Percentiles rank a stretch among this genome's conserved stretches.
phyloP scores from a whole-genome alignment of 1,139 yeast species.

The Sugiyamaella pinicola region DNA sequence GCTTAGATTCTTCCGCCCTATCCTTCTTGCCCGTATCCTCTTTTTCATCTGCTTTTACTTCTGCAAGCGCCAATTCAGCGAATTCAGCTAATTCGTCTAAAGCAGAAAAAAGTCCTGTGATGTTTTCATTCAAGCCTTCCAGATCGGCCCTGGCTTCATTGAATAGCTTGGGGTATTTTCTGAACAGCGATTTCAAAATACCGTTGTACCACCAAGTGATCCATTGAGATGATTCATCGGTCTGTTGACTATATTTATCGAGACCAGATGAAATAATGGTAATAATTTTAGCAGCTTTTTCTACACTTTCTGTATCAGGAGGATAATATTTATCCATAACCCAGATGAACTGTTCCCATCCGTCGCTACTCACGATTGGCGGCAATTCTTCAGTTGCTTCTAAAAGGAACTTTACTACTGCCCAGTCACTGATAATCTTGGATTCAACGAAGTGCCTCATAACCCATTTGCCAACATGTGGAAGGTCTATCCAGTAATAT shows the following conservation, averaged over 20 bases:
- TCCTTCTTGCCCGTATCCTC: not conserved
- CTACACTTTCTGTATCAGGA: conserved; percentile 4
- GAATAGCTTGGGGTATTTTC: conserved; percentile 18
- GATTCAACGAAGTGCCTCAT: conserved; percentile 63
- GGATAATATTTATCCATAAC: conserved; percentile 21
- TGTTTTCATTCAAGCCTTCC: not conserved
- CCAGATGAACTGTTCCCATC: conserved; percentile 33
- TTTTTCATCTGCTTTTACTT: not conserved
- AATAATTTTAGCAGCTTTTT: not conserved
- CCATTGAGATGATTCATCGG: conserved; percentile 19
- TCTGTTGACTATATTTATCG: not conserved
- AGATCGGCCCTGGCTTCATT: not conserved
- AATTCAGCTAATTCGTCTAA: conserved; percentile 10
- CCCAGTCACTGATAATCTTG: conserved; percentile 28
- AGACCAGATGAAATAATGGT: conserved; percentile 2
- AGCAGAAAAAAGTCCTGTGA: conserved; percentile 1
- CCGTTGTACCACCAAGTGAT: conserved; percentile 28
- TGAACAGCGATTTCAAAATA: conserved; percentile 18
- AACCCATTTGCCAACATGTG: conserved; percentile 76
- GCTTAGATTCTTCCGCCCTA: not conserved
- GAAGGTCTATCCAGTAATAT: conserved; percentile 78
- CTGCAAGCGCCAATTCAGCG: not conserved
- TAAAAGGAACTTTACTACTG: conserved; percentile 26
- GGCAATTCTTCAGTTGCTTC: conserved; percentile 7
- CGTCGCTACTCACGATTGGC: conserved; percentile 29